Base-by-base conservation (phyloP, 2,329 filamentous ascomycete species). In the Tolypocladium ovalisporum region DNA sequence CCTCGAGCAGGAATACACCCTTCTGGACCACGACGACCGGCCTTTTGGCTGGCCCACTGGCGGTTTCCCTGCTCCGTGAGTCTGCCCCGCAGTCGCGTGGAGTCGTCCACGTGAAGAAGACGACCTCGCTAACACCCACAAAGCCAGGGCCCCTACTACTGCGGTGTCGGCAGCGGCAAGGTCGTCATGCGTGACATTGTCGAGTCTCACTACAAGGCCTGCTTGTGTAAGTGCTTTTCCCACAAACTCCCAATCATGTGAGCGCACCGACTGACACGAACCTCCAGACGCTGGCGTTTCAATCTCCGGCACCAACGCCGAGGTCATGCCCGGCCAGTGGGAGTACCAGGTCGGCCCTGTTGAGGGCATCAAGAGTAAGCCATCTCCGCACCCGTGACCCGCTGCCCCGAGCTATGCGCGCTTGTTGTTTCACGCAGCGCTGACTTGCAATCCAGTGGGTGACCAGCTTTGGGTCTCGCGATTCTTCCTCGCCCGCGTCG, bases 131-230 rank as follows among this genome's bases (percentile, higher is more conserved):
- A 63, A 68, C 55, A 34, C 13, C 22, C 2, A 0, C 40, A 7
- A 0, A 71, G 69, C 37, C 72, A 74, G 62, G 72, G 72, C 19
- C 71, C 73, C 49, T 74, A 74, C 64, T 87, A 74, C 68, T 97
- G 93, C 75, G 94, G 93, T 89, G 93, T 97, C 61, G 94, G 94
- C 67, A 89, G 90, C 65, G 91, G 92, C 79, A 95, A 94, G 82
- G 94, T 97, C 69, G 94, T 95, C 77, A 93, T 92, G 86, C 88
- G 93, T 79, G 93, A 99, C 72, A 93, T 99, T 62, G 92, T 99
- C 65, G 93, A 97, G 80, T 71, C 72, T 1, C 73, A 76, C 67
- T 78, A 78, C 71, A 78, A 78, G 70, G 75, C 75, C 59, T 96
- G 83, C 81, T 73, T 97, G 75, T 96, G 68, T 70, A 65, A 62